These are phyloP conservation scores for Pyricularia grisea DNA, from an alignment of 2,329 filamentous ascomycete genomes.

Conservation along the genomic window DNA sequence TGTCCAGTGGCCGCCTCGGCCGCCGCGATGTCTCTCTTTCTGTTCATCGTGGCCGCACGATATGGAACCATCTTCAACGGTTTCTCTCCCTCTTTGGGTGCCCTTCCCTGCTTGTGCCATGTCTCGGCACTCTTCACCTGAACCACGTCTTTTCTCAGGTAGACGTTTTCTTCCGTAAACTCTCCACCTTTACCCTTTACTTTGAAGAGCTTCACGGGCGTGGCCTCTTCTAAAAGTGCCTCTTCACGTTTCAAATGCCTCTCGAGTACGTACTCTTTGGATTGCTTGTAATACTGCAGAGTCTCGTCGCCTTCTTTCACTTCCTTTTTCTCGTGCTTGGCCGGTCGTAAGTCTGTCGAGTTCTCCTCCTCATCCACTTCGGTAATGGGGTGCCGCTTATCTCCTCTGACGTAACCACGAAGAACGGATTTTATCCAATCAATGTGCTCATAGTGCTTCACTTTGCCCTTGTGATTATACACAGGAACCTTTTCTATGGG, in stretches of 20 bases:
- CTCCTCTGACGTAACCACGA: conserved; percentile 54
- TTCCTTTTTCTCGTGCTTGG: conserved; percentile 63
- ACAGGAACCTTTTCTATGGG: conserved; percentile 72
- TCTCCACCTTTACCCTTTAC: conserved; percentile 67
- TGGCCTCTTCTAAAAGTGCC: conserved; percentile 61
- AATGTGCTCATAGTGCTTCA: conserved; percentile 65
- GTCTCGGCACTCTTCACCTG: conserved; percentile 86
- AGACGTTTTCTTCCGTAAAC: conserved; percentile 71
- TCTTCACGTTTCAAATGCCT: conserved; percentile 88
- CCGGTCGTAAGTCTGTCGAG: conserved; percentile 62
- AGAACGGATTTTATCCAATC: conserved; percentile 87
- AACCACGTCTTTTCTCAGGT: conserved; percentile 67
- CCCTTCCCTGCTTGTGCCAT: conserved; percentile 94
- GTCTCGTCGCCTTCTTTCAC: conserved; percentile 70
- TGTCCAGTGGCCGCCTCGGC: conserved; percentile 68
- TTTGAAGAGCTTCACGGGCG: conserved; percentile 65
- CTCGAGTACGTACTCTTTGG: conserved; percentile 74
- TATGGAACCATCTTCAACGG: conserved; percentile 84
- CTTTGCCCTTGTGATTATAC: conserved; percentile 66
- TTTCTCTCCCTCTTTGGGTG: conserved; percentile 57
- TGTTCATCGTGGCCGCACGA: conserved; percentile 79
- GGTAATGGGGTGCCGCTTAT: conserved; percentile 44
- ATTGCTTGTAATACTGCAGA: conserved; percentile 79
- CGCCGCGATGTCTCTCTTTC: conserved; percentile 83
- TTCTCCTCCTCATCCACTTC: conserved; percentile 75